Conservation (phyloP, 169 alveolate species). For the Eimeria maxima region DNA sequence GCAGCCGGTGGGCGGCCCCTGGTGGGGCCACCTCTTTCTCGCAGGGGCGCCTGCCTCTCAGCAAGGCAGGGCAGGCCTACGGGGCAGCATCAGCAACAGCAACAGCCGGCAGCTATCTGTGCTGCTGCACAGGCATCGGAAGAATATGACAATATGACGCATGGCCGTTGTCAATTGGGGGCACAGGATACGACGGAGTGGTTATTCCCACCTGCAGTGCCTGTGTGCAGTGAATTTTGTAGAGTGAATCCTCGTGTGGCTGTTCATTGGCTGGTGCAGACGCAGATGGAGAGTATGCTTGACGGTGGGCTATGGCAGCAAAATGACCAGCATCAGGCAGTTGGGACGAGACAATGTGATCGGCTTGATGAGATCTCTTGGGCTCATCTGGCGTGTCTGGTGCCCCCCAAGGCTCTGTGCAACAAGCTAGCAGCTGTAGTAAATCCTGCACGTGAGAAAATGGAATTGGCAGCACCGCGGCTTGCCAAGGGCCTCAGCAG, state of each 20-base stretch:
- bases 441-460: slow-evolving; percentile 35
- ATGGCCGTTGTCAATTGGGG: not conserved
- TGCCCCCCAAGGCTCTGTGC: slow-evolving; percentile 34
- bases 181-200: not conserved
- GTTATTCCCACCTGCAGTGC: slow-evolving; percentile 43
- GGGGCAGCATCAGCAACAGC: not conserved
- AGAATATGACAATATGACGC: not conserved
- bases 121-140: not conserved
- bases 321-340: not conserved
- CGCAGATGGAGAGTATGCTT: slow-evolving; percentile 15
- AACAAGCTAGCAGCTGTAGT: not conserved
- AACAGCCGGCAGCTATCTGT: not conserved
- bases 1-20: not conserved
- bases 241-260: slow-evolving; percentile 57
- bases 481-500: not conserved
- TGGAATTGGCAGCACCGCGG: not conserved
- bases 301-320: not conserved
- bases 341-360: not conserved
- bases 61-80: not conserved
- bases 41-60: not conserved
- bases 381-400: slow-evolving; percentile 64
- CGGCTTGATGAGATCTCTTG: not conserved
- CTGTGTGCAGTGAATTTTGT: slow-evolving; percentile 34
- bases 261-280: slow-evolving; percentile 49
- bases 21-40: not conserved